Evolutionary conservation across 805 yeast genomes (phyloP), one percentile per base, ranked within the genome.

Genomic region (Groenewaldozyma tartarivorans): DNA sequence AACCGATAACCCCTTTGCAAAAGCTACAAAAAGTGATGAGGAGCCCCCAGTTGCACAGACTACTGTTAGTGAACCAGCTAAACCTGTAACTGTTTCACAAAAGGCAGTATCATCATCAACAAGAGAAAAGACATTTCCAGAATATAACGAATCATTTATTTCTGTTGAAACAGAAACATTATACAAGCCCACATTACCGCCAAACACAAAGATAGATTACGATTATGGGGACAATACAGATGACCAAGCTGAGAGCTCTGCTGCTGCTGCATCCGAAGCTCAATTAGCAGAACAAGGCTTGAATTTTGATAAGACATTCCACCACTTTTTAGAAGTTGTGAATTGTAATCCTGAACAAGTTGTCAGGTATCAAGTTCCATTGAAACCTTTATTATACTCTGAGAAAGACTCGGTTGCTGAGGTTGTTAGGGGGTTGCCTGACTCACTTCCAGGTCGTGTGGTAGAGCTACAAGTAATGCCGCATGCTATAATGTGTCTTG

Each of bases 391-490:
- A 20, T 61, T 84, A 16, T 90, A 83, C 59, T 74, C 81, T 13
- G 72, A 76, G 2, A 71, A 67, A 35, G 90, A 78, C 45, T 70
- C 68, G 1, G 66, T 73, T 4, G 71, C 75, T 19, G 60, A 67
- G 16, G 62, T 71, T 35, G 64, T 75, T 11, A 44, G 50, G 7
- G 33, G 13, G 20, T n/a, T 31, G 20, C 40, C 40, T 17, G 29
- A 13, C 7, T 24, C 29, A 13, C 7, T 24, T 9, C 34, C 18
- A 4, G 27, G 21, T 3, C 30, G 32, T n/a, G 79, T 16, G 33
- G 82, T 86, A 55, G 98, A 92, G 60, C 63, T 90, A 43, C 98
- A 92, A 57, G 60, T 92, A 41, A 90, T 90, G 96, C 98, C 98
- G 2, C 85, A 85, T 57, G 75, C 87, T 40, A 90, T 92, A 40